Conservation (phyloP, 2,329 filamentous ascomycete species). For the Dryadomyces sulphureus region DNA sequence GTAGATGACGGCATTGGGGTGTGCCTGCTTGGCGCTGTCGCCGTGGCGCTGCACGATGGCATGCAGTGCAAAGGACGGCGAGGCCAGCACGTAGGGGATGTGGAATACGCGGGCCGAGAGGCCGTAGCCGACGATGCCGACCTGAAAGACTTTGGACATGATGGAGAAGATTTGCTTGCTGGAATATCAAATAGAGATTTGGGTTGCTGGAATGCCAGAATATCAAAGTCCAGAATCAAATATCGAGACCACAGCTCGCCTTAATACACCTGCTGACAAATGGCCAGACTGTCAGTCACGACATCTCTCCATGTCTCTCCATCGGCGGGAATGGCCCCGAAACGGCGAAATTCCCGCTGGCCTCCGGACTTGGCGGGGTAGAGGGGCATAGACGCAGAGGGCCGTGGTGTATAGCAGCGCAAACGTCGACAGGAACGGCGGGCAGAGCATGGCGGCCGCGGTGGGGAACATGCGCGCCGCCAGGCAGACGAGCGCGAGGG, state of each 20-base stretch:
- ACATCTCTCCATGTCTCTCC: too few species aligned
- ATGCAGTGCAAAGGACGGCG: conserved; percentile 51
- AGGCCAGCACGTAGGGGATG: conserved; percentile 59
- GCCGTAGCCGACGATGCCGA: conserved; percentile 20
- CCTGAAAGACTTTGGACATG: conserved; percentile 11
- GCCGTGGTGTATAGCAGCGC: neutral
- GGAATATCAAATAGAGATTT: neutral
- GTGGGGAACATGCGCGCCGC: neutral
- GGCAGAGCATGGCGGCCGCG: neutral
- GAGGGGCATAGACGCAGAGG: neutral
- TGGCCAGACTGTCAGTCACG: too few species aligned
- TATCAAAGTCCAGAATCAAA: neutral
- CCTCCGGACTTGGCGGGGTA: too few species aligned
- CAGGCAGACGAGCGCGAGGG: neutral
- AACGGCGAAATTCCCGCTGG: neutral
- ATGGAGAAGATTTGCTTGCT: neutral
- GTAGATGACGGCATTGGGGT: conserved; percentile 51
- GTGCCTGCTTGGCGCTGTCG: conserved; percentile 54
- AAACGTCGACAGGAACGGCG: neutral
- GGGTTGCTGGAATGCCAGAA: neutral
- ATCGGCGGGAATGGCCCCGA: neutral
- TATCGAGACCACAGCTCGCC: neutral
- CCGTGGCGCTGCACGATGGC: conserved; percentile 60
- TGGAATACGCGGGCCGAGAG: conserved; percentile 66
- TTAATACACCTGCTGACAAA: too few species aligned